These are phyloP conservation scores for Mucor racemosus DNA, from an alignment of 371 early-diverging fungal genomes.

Conservation along the genomic window DNA sequence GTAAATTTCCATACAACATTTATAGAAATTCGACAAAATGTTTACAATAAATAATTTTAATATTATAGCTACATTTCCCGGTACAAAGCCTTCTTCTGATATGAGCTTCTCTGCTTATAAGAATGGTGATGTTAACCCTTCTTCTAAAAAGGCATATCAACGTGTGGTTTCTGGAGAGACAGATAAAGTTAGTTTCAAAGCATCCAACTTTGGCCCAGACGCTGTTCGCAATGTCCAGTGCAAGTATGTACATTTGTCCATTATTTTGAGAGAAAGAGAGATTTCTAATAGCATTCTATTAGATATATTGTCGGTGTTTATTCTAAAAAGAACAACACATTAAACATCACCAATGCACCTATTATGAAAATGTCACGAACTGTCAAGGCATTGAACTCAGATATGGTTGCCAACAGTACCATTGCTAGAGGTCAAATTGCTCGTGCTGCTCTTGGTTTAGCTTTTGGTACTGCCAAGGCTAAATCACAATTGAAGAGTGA, in stretches of 20 bases:
- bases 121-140: slow-evolving; percentile 15
- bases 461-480: slow-evolving; percentile 91
- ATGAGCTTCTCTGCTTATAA: slow-evolving; percentile 40
- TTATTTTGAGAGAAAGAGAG: no score
- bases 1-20: slow-evolving; percentile 23
- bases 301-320: slow-evolving; percentile 83
- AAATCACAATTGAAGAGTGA: slow-evolving; percentile 76
- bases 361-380: slow-evolving; percentile 67
- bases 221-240: slow-evolving; percentile 49
- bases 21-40: slow-evolving; percentile 2
- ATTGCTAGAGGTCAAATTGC: slow-evolving; percentile 45
- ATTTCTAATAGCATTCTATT: not conserved
- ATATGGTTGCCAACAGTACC: not conserved
- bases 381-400: slow-evolving; percentile 65
- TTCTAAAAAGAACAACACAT: slow-evolving; percentile 63
- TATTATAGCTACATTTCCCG: slow-evolving; percentile 47
- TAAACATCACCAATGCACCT: slow-evolving; percentile 71
- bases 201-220: slow-evolving; percentile 68
- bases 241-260: slow-evolving; percentile 44
- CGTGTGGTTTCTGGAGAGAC: slow-evolving; percentile 69
- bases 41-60: not conserved
- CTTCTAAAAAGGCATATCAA: slow-evolving; percentile 27
- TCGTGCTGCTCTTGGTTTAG: slow-evolving; percentile 79
- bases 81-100: slow-evolving; percentile 41
- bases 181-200: slow-evolving; percentile 75